Evolutionary conservation across 148 eudicot genomes (phyloP).

Genomic region (Vaccinium corymbosum): DNA sequence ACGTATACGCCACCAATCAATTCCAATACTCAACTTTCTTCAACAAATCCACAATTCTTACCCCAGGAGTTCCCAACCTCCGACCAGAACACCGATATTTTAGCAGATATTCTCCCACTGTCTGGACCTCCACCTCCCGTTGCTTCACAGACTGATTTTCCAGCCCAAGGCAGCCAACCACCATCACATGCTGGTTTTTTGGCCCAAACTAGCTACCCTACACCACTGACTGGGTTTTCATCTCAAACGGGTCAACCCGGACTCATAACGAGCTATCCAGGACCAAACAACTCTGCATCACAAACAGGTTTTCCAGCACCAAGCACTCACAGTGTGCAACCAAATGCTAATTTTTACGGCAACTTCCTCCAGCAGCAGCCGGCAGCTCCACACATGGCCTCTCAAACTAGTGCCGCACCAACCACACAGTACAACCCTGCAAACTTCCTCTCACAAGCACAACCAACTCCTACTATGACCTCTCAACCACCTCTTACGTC

Average conservation of each 20-base stretch:
- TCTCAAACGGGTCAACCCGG: conserved; percentile 24
- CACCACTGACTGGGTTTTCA: conserved; percentile 34
- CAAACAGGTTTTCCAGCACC: conserved; percentile 28
- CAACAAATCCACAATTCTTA: conserved; percentile 26
- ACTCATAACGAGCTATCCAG: conserved; percentile 24
- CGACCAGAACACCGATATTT: conserved; percentile 45
- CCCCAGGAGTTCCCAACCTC: conserved; percentile 29
- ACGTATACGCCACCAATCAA: conserved; percentile 14
- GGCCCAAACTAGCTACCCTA: conserved; percentile 20
- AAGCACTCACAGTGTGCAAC: conserved; percentile 19
- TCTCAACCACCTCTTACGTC: conserved; percentile 34
- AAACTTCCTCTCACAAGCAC: conserved; percentile 35
- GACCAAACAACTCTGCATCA: conserved; percentile 5
- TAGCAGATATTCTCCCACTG: conserved; percentile 74
- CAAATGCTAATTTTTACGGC: conserved; percentile 27
- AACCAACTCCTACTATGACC: conserved; percentile 22
- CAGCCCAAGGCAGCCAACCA: conserved; percentile 22
- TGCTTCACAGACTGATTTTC: conserved; percentile 25
- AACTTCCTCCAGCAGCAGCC: conserved; percentile 30
- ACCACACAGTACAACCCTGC: conserved; percentile 29
- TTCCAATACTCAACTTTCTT: conserved; percentile 25
- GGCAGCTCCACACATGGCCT: conserved; percentile 27
- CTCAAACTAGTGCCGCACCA: conserved; percentile 27
- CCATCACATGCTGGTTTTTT: conserved; percentile 23
- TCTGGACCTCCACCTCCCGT: conserved; percentile 45